phyloP scores from a whole-genome alignment of 108 stramenopile species.

The Cyclostephanos tholiformis region DNA sequence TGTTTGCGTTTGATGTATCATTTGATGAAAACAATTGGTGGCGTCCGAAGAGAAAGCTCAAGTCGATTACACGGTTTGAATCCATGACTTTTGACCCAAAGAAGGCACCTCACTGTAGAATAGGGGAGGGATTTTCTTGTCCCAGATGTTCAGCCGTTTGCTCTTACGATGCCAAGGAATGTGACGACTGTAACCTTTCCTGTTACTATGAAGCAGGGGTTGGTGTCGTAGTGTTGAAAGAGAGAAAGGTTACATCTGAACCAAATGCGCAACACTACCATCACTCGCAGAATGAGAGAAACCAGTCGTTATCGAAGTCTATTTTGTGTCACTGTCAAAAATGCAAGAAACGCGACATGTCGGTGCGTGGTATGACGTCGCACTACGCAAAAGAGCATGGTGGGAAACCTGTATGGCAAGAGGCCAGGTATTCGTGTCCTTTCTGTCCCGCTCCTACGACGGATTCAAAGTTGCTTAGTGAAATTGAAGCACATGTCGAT shows the following conservation, averaged over 20 bases:
- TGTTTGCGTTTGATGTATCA: background rate
- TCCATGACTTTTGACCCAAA: conserved; percentile 17
- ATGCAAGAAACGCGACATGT: conserved; percentile 30
- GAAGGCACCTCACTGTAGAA: conserved; percentile 9
- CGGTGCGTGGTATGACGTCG: conserved; percentile 37
- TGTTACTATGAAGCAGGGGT: conserved; percentile 17
- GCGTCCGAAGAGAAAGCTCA: conserved; percentile 39
- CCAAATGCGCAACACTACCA: background rate
- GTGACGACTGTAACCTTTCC: background rate
- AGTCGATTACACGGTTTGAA: conserved; percentile 24
- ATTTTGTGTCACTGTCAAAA: conserved; percentile 41
- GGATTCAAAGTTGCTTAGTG: conserved; percentile 19
- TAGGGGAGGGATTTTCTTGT: conserved; percentile 12
- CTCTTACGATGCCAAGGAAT: conserved; percentile 11
- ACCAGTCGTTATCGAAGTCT: conserved; percentile 8
- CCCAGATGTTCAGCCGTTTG: conserved; percentile 10
- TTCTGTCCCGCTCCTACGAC: conserved; percentile 32
- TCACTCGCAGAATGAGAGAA: background rate
- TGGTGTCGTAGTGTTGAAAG: conserved; percentile 17
- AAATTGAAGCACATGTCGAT: conserved; percentile 29
- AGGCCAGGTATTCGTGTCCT: conserved; percentile 38
- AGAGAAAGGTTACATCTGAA: background rate
- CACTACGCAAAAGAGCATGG: conserved; percentile 33
- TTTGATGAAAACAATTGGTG: background rate
- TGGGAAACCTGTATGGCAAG: conserved; percentile 36